A percentile compares a stretch with the other conserved stretches of the same genome.
Evolutionary conservation across 345 rosid genomes (phyloP).

Genomic region (Zanthoxylum bungeanum): DNA sequence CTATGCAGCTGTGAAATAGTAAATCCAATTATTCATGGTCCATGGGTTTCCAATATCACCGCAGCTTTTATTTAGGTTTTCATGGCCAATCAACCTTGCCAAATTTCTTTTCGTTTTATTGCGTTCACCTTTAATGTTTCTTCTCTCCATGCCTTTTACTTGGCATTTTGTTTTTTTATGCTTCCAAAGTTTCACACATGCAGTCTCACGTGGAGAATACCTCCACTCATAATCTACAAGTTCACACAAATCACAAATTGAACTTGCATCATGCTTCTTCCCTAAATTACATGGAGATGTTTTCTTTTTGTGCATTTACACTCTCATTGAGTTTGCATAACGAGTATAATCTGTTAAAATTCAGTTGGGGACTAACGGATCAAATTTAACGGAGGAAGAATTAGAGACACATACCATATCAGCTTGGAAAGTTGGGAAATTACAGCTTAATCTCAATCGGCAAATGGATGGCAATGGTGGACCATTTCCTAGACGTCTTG

Average conservation of each 20-base stretch:
- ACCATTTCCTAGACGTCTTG: slow-evolving; percentile 46
- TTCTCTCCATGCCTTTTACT: neutral
- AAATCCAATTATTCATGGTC: neutral
- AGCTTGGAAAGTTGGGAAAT: slow-evolving; percentile 94
- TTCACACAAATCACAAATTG: neutral
- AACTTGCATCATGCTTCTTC: neutral
- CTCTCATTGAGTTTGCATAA: neutral
- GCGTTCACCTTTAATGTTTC: neutral
- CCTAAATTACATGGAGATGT: neutral
- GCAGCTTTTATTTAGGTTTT: no score
- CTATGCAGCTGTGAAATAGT: neutral
- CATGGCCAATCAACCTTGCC: no score
- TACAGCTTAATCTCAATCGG: slow-evolving; percentile 57
- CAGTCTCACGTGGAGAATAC: neutral
- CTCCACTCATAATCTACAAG: neutral
- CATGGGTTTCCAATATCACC: no score
- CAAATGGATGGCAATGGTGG: slow-evolving; percentile 66
- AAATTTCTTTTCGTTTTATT: neutral
- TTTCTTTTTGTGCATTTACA: neutral
- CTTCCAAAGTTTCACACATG: neutral
- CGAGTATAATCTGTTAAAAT: slow-evolving; percentile 19
- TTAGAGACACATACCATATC: slow-evolving; percentile 89
- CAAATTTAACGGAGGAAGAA: slow-evolving; percentile 89
- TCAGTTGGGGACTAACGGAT: slow-evolving; percentile 81
- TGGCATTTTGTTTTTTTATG: neutral